Evolutionary conservation across 768 basidiomycete genomes (phyloP).

Genomic region (Suillus weaverae): DNA sequence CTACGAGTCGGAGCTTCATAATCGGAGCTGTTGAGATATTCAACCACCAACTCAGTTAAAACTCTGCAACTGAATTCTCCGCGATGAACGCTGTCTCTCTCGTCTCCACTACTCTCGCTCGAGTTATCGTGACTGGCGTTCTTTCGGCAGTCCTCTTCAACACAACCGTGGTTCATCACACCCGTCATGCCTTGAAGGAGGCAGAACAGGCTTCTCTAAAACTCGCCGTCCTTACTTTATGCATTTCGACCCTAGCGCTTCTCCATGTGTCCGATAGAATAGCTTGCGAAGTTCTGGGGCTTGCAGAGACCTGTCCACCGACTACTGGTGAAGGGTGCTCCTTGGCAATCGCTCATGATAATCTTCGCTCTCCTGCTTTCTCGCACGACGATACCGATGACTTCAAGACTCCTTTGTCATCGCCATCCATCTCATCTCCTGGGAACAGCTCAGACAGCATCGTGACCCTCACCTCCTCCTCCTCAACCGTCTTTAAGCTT

Average conservation of each 20-base stretch:
- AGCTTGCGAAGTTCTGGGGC: background rate
- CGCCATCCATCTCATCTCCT: background rate
- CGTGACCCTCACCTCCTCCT: background rate
- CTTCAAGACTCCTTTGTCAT: slow-evolving; percentile 1
- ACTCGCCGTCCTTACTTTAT: background rate
- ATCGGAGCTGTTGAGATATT: background rate
- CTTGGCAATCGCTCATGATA: background rate
- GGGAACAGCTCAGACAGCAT: background rate
- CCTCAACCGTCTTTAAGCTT: background rate
- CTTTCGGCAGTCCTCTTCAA: background rate
- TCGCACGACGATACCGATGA: background rate
- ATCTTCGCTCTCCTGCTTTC: background rate
- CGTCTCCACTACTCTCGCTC: background rate
- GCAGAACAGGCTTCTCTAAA: background rate
- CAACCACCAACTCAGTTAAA: background rate
- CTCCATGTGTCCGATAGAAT: background rate
- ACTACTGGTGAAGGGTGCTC: background rate
- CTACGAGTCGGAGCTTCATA: background rate
- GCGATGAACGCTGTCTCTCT: background rate
- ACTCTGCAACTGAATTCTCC: background rate
- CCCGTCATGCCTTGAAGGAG: background rate
- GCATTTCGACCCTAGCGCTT: background rate
- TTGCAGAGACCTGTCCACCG: background rate
- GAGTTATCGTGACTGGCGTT: background rate
- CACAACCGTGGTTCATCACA: background rate